A percentile compares a stretch with the other conserved stretches of the same genome.
Evolutionary conservation across 345 rosid species (phyloP).

Genomic region (Hibiscus tridactylites): DNA sequence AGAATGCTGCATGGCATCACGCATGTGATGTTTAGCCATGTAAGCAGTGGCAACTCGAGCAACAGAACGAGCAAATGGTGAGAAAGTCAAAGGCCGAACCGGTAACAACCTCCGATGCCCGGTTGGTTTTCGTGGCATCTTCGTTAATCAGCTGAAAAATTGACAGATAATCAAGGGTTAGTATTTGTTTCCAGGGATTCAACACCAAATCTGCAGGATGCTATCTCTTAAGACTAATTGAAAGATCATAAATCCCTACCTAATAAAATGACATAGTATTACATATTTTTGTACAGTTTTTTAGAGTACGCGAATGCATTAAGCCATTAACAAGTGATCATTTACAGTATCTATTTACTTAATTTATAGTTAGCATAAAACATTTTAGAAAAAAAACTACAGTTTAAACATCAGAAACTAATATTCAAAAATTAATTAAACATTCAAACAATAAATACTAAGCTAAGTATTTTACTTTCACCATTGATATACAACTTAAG

Average conservation of each 20-base stretch:
- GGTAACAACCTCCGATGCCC: conserved; percentile 22
- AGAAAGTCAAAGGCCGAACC: conserved; percentile 50
- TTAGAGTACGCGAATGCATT: background rate
- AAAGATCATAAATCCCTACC: background rate
- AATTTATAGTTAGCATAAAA: background rate
- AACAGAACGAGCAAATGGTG: conserved; percentile 58
- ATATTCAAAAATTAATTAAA: background rate
- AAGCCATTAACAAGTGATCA: background rate
- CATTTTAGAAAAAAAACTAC: background rate
- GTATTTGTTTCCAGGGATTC: too few species aligned
- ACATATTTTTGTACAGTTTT: background rate
- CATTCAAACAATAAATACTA: background rate
- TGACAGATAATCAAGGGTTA: background rate
- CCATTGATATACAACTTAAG: background rate
- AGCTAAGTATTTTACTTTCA: background rate
- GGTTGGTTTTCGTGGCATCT: conserved; percentile 46
- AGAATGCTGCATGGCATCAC: conserved; percentile 14
- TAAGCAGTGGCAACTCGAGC: conserved; percentile 34
- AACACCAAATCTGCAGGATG: background rate
- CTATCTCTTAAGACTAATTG: too few species aligned
- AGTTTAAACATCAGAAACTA: background rate
- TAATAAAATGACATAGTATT: background rate
- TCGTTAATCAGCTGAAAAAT: conserved; percentile 8
- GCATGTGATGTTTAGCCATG: conserved; percentile 24
- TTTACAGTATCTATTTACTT: background rate